Base-by-base conservation (phyloP, 1,284 basidiomycete species). In the Sporisorium exsertum region DNA sequence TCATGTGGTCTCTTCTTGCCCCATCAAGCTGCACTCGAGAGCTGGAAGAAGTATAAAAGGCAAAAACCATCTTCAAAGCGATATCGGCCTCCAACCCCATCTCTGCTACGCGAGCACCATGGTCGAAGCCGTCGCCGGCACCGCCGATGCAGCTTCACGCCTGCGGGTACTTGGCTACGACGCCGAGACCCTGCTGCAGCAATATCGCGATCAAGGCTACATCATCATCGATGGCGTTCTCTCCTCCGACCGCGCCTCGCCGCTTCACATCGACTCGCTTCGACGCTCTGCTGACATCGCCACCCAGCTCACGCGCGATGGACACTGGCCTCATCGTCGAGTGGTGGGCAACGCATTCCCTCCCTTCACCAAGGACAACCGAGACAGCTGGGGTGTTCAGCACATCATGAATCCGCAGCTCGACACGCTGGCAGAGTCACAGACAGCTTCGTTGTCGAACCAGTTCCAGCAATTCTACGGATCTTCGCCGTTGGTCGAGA, bases 291-390 rank as follows among this genome's bases (percentile, higher is more conserved):
- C 66, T 16, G 77, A 86, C 0, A 81, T 85, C 2, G 89, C 88
- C 2, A 88, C 91, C 22, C 81, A 86, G 29, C 88, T 88, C 42
- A 92, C 92, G 0, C 90, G 92, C 16, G 66, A 86, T 0, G 91
- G 91, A 4, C 72, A 86, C 9, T 94, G 92, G 93, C 87, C 89
- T 0, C 88, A 92, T 75, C 67, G 80, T 12, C 89, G 93, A 49
- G 90, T 91, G 0, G 92, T 94, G 15, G 93, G 93, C 15, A 91
- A 91, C 71, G 92, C 93, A 81, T 94, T 94, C 77, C 93, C 93
- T 1, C 93, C 93, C 0, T 94, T 88, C 80, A 89, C 88, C 54
- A 86, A 89, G 33, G 87, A 88, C 37, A 86, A 88, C 54, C 88
- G 88, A 1, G 92, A 93, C 84, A 90, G 90, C 4, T 94, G 93